Conservation (phyloP, 2,329 filamentous ascomycete genomes). For the Eurotiales sp. region DNA sequence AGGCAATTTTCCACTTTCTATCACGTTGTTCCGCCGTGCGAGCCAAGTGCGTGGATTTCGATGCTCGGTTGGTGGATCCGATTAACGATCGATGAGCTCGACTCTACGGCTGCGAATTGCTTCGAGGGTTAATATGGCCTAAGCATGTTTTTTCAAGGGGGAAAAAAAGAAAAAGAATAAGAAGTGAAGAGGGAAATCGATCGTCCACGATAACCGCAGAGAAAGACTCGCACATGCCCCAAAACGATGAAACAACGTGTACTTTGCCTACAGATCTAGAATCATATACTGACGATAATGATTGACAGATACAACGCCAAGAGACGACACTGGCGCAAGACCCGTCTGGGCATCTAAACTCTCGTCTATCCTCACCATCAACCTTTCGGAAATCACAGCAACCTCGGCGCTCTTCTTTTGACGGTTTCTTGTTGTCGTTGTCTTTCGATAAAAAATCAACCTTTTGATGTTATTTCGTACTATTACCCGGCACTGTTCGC, state of each 20-base stretch:
- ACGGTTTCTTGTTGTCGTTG: background rate
- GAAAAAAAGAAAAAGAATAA: too few species aligned
- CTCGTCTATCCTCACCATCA: background rate
- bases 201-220: too few species aligned
- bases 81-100: too few species aligned
- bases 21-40: too few species aligned
- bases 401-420: constrained; percentile 9
- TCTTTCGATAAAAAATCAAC: background rate
- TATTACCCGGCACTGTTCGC: too few species aligned
- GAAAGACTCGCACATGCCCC: too few species aligned
- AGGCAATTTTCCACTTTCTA: background rate
- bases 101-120: constrained; percentile 2
- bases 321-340: constrained; percentile 99
- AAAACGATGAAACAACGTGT: background rate
- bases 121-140: background rate
- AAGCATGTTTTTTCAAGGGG: too few species aligned
- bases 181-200: background rate
- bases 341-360: constrained; percentile 93
- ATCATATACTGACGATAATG: background rate
- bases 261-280: too few species aligned
- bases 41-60: too few species aligned
- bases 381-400: constrained; percentile 9
- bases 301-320: constrained; percentile 96
- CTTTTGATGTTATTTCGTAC: too few species aligned
- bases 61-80: too few species aligned